Evolutionary conservation across 352 stramenopile genomes (phyloP).

Genomic region (Phytophthora citrophthora): DNA sequence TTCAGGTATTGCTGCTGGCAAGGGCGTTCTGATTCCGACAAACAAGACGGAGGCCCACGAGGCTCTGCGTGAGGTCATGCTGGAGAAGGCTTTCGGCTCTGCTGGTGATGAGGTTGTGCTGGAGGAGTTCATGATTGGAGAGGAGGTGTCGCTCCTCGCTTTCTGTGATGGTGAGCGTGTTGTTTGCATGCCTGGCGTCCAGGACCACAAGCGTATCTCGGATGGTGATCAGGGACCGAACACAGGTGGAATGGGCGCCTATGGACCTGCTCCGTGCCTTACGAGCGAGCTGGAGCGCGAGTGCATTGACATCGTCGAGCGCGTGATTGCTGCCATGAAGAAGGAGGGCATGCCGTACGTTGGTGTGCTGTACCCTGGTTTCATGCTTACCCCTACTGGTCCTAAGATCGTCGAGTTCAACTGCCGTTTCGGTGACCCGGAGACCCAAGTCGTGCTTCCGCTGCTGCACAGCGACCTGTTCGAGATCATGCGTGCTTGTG

Average conservation of each 20-base stretch:
- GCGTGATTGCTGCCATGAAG: slow-evolving; percentile 83
- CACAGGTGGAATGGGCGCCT: slow-evolving; percentile 99
- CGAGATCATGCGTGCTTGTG: slow-evolving; percentile 97
- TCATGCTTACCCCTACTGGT: slow-evolving; percentile 94
- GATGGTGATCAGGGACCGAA: slow-evolving; percentile 98
- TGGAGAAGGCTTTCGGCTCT: slow-evolving; percentile 95
- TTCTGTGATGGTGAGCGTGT: slow-evolving; percentile 97
- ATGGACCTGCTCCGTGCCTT: slow-evolving; percentile 97
- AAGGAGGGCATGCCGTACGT: slow-evolving; percentile 98
- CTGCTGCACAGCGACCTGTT: slow-evolving; percentile 98
- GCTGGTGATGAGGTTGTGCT: slow-evolving; percentile 98
- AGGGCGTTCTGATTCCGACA: slow-evolving; percentile 97
- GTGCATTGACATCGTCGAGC: slow-evolving; percentile 90
- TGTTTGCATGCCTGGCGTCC: slow-evolving; percentile 95
- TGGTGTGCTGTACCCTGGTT: slow-evolving; percentile 98
- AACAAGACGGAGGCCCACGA: slow-evolving; percentile 93
- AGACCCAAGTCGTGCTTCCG: slow-evolving; percentile 98
- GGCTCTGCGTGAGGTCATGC: slow-evolving; percentile 97
- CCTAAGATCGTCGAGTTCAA: slow-evolving; percentile 99
- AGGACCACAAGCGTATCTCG: slow-evolving; percentile 99
- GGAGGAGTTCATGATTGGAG: slow-evolving; percentile 98
- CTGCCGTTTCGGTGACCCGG: slow-evolving; percentile 99
- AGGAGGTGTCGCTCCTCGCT: slow-evolving; percentile 98
- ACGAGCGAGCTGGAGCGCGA: slow-evolving; percentile 92
- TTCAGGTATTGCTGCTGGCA: slow-evolving; percentile 99